phyloP scores from a whole-genome alignment of 139 green algal genomes.

The Tetraselmis chui region DNA sequence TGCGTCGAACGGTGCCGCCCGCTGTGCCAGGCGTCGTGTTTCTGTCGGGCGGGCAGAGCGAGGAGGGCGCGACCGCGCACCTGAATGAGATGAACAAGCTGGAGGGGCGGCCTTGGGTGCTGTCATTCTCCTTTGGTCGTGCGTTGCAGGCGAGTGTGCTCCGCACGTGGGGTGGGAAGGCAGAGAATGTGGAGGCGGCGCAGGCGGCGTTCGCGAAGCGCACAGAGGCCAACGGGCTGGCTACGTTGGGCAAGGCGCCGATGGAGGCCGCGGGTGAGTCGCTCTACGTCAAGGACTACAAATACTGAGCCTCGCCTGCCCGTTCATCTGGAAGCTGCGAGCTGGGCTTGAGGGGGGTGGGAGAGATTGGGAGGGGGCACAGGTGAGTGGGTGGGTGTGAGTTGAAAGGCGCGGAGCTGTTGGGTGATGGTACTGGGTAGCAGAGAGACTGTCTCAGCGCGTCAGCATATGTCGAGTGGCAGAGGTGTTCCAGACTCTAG shows the following conservation, averaged over 20 bases:
- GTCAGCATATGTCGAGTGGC: too few relatives aligned
- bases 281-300: slow-evolving; percentile 43
- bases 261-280: slow-evolving; percentile 30
- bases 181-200: slow-evolving; percentile 34
- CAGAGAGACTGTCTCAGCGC: too few relatives aligned
- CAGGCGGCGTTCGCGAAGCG: slow-evolving; percentile 21
- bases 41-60: slow-evolving; percentile 83
- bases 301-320: too few relatives aligned
- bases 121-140: slow-evolving; percentile 91
- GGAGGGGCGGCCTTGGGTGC: slow-evolving; percentile 64
- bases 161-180: slow-evolving; percentile 14
- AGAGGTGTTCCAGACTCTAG: too few relatives aligned
- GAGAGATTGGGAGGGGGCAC: too few relatives aligned
- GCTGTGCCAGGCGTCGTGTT: slow-evolving; percentile 93
- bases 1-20: slow-evolving; percentile 58
- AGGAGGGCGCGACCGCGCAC: slow-evolving; percentile 68
- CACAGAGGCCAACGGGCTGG: neutral
- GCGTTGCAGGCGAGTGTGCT: slow-evolving; percentile 63
- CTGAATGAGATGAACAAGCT: slow-evolving; percentile 65
- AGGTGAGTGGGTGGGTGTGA: too few relatives aligned
- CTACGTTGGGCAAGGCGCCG: neutral
- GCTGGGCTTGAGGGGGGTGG: too few relatives aligned
- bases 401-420: too few relatives aligned
- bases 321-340: too few relatives aligned
- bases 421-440: too few relatives aligned